phyloP scores from a whole-genome alignment of 2,329 filamentous ascomycete species.

The Alternaria longipes region DNA sequence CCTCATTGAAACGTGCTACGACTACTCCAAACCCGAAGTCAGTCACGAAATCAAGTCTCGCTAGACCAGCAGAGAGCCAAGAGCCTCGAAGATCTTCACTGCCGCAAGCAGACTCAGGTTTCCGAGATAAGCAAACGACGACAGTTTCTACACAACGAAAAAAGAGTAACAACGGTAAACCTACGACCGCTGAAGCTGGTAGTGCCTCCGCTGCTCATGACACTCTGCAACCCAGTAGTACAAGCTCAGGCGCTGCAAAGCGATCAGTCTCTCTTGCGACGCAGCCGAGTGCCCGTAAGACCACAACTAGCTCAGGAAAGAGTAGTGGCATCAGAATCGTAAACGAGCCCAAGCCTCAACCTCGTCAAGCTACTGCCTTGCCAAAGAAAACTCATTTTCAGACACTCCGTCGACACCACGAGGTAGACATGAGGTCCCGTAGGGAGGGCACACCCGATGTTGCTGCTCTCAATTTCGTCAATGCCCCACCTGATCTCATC shows the following conservation, averaged over 20 bases:
- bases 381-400: slow-evolving; percentile 28
- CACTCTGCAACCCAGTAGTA: not conserved
- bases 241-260: not conserved
- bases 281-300: slow-evolving; percentile 1
- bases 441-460: slow-evolving; percentile 40
- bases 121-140: not conserved
- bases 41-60: not conserved
- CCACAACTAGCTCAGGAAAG: slow-evolving; percentile 3
- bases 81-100: not conserved
- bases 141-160: not conserved
- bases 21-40: not conserved
- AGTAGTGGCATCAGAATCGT: slow-evolving; percentile 35
- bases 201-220: not conserved
- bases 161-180: not conserved
- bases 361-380: slow-evolving; percentile 16
- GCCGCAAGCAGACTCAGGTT: not conserved
- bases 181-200: not conserved
- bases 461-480: slow-evolving; percentile 35
- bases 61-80: not conserved
- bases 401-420: slow-evolving; percentile 25
- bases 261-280: not conserved
- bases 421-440: slow-evolving; percentile 33
- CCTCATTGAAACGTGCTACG: not conserved
- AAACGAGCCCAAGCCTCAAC: slow-evolving; percentile 29
- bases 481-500: slow-evolving; percentile 19